Evolutionary conservation across 2,329 filamentous ascomycete genomes (phyloP).

Genomic region (Macroventuria anomochaeta): DNA sequence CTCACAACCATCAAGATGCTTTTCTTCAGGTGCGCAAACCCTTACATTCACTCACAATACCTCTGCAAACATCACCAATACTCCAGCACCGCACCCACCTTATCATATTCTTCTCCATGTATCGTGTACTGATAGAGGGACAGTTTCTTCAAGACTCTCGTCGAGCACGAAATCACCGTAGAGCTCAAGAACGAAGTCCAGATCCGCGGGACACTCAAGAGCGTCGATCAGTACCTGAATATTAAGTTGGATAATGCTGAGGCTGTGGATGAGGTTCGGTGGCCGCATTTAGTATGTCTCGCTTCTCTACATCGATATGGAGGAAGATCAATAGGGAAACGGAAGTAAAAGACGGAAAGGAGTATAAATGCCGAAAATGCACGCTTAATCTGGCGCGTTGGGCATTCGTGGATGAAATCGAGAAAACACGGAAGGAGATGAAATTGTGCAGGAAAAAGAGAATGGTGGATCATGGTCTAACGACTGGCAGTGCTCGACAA

Average conservation of each 20-base stretch:
- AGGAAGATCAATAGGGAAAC: background rate
- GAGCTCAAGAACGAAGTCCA: conserved; percentile 99
- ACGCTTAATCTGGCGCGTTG: too few species aligned
- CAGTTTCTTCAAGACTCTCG: conserved; percentile 95
- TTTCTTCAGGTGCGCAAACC: conserved; percentile 58
- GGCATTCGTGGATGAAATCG: too few species aligned
- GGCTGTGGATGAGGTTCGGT: conserved; percentile 91
- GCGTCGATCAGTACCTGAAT: conserved; percentile 98
- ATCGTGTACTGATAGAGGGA: conserved; percentile 1
- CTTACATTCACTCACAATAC: background rate
- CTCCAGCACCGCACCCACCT: background rate
- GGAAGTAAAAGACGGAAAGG: too few species aligned
- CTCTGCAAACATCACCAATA: background rate
- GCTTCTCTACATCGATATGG: background rate
- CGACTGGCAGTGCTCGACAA: conserved; percentile 70
- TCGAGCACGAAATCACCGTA: conserved; percentile 95
- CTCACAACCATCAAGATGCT: conserved; percentile 49
- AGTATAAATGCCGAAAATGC: too few species aligned
- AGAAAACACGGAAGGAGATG: too few species aligned
- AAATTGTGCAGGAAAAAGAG: too few species aligned
- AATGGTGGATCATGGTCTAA: conserved; percentile 15
- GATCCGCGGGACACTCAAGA: conserved; percentile 93
- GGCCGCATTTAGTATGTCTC: conserved; percentile 78
- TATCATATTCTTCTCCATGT: too few species aligned
- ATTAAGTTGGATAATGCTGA: conserved; percentile 97